Base-by-base conservation (phyloP, 1,284 basidiomycete genomes). In the Phlebopus sp. region DNA sequence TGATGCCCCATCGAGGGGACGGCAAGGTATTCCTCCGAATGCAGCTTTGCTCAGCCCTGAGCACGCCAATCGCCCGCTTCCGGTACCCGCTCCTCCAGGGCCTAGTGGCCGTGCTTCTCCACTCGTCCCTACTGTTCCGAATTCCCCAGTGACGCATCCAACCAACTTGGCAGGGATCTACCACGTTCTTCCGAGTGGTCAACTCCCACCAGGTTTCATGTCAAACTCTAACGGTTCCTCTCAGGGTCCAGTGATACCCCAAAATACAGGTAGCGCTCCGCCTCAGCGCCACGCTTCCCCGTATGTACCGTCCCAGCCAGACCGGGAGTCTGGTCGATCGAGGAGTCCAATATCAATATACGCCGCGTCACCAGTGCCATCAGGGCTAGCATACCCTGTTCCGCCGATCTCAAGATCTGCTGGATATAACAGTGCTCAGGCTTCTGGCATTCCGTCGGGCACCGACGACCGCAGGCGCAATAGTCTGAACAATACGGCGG, bases 1-100 rank as follows among this genome's bases (percentile, higher is more conserved):
- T 15, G 66, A 69, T 49, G 66, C 63, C 3, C 64, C 63, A 18
- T 68, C 65, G 17, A 53, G 67, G 19, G 64, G 63, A n/a, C 59
- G 31, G 35, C 50, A 49, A 29, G 31, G 43, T 2, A 4, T 42
- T 30, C 25, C 58, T 42, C 4, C 17, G 27, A 52, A 19, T 45
- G 56, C 38, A 32, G 50, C 49, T 18, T 37, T 65, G 25, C 41
- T 65, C 14, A 69, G 66, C 46, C 63, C 63, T 7, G 63, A 65
- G 29, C 65, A 65, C 5, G 66, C 66, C 29, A 34, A 67, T 41
- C 54, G 39, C 18, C 57, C 66, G 2, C 46, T 64, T 4, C 63
- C 63, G 9, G 8, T 59, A 3, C 52, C 66, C 42, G 46, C 46
- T 9, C 55, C 54, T 13, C 29, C 51, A 14, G 39, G 41, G 9